A percentile compares a stretch with the other conserved stretches of the same genome.
Conservation (phyloP, 2,329 filamentous ascomycete species). For the Exophiala spinifera region DNA sequence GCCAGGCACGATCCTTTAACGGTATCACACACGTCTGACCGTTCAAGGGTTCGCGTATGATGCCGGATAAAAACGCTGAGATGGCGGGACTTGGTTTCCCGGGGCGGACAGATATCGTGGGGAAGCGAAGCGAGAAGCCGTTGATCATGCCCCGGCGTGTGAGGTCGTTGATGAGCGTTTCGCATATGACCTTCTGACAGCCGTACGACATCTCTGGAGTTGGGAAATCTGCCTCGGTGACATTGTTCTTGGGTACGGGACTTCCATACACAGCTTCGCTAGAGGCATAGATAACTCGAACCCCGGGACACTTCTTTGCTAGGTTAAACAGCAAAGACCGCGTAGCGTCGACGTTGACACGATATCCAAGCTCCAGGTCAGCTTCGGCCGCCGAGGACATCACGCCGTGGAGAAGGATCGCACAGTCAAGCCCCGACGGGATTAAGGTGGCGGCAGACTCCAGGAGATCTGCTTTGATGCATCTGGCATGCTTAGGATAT, state of each 20-base stretch:
- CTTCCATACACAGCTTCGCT: conserved; percentile 62
- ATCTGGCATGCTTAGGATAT: no score
- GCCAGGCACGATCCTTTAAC: conserved; percentile 49
- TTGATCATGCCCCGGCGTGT: conserved; percentile 58
- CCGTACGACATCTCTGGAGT: conserved; percentile 63
- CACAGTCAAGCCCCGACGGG: no score
- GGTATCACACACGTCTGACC: conserved; percentile 52
- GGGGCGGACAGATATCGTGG: conserved; percentile 60
- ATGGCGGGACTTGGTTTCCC: conserved; percentile 60
- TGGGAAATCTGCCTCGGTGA: conserved; percentile 51
- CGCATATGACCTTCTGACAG: conserved; percentile 60
- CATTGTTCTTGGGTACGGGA: conserved; percentile 50
- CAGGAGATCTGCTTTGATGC: no score
- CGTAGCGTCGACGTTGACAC: conserved; percentile 62
- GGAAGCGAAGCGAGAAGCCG: conserved; percentile 57
- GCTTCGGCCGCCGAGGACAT: no score
- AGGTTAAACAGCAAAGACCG: conserved; percentile 54
- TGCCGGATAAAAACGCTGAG: conserved; percentile 61
- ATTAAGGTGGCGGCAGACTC: no score
- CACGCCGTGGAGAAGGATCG: no score
- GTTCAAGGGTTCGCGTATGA: conserved; percentile 61
- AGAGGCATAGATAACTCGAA: conserved; percentile 59
- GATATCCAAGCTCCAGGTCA: no score
- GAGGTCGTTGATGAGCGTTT: conserved; percentile 61
- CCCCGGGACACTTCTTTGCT: conserved; percentile 48